Base-by-base conservation (phyloP, 176 grass and related monocot genomes). In the Musa beccarii region DNA sequence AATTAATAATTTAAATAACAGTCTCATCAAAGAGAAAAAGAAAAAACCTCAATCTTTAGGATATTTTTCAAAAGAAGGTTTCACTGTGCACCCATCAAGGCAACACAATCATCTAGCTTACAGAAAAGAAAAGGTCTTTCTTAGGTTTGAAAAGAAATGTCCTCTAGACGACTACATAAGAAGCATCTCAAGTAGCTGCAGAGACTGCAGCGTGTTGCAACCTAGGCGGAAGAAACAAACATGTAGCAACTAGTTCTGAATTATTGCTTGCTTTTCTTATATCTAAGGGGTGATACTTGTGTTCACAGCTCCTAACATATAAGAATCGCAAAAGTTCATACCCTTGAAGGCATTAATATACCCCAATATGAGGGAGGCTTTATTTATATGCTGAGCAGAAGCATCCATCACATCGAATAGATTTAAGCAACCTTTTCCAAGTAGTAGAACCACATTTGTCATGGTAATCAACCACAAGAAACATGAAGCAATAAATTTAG, bases 401-500 rank as follows among this genome's bases (percentile, higher is more conserved):
- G 57, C 57, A 61, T 20, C 17, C 9, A 56, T 43, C 12, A 56
- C 14, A 56, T 1, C 61, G 25, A 43, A 43, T 43, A 43, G 34
- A 43, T 43, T 43, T 63, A 63, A 25, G 61, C 21, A 63, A 23
- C 10, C 1, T 63, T 63, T 20, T 10, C 0, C 61, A 23, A 22
- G 20, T 63, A 21, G 61, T 10, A 63, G 10, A 63, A 63, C 10
- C 22, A 10, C 61, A 63, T 63, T 10, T 43, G 8, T 66, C 2
- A 26, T 25, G 19, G 16, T 19, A 61, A 61, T 61, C 13, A 73
- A 53, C 4, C 22, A 54, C 13, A 54, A 75, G 53, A 12, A 51
- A 79, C 66, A 26, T 43, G 54, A 8, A 86, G 65, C 49, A 25
- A 56, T 80, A 80, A 52, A 78, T 24, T 23, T 2, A 51, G 24